Percentiles rank a stretch among this genome's conserved stretches.
Evolutionary conservation across 352 stramenopile genomes (phyloP).

Genomic region (Phytophthora capsici): DNA sequence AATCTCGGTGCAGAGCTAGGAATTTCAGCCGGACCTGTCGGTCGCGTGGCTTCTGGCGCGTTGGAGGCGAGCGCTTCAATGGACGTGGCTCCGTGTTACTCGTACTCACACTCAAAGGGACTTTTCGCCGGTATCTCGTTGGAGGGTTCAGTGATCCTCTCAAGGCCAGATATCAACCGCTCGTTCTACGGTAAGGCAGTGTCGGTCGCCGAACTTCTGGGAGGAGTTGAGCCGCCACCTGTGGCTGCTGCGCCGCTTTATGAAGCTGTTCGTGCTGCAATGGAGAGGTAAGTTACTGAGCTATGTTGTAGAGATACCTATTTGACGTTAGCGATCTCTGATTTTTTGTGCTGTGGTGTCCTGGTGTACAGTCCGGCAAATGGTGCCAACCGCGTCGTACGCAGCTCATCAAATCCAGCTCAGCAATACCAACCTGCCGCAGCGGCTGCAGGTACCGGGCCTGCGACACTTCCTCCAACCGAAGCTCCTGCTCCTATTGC

Average conservation of each 20-base stretch:
- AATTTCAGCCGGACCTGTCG: conserved; percentile 89
- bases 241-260: conserved; percentile 87
- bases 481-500: conserved; percentile 12
- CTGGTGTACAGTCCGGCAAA: conserved; percentile 57
- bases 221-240: conserved; percentile 78
- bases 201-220: conserved; percentile 71
- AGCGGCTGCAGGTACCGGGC: not conserved
- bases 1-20: conserved; percentile 92
- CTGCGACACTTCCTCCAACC: not conserved
- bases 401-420: conserved; percentile 20
- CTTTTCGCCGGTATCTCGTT: conserved; percentile 91
- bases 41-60: conserved; percentile 80
- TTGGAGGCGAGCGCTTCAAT: conserved; percentile 78
- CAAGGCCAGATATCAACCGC: conserved; percentile 90
- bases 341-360: conserved; percentile 5
- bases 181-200: conserved; percentile 92
- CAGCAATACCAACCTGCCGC: conserved; percentile 7
- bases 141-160: conserved; percentile 90
- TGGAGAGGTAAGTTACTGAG: conserved; percentile 57
- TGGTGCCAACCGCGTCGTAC: conserved; percentile 54
- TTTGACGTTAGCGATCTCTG: conserved; percentile 5
- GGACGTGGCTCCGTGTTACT: conserved; percentile 91
- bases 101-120: conserved; percentile 92
- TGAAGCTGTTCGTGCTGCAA: conserved; percentile 73
- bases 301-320: not conserved